A percentile compares a stretch with the other conserved stretches of the same genome.
phyloP scores from a whole-genome alignment of 257 asterid species.

The Solanum bukasovii region DNA sequence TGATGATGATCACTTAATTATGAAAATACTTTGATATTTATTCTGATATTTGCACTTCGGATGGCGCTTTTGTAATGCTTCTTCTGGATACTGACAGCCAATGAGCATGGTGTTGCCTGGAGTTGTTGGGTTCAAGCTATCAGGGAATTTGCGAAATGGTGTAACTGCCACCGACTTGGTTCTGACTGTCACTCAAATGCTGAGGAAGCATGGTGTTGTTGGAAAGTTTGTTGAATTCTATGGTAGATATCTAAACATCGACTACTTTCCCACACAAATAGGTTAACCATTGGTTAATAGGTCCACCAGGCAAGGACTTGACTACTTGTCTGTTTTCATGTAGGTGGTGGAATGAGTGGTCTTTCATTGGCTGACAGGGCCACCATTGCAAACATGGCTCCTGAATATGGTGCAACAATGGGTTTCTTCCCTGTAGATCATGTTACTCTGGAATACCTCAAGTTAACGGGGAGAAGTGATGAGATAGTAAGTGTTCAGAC shows the following conservation, averaged over 20 bases:
- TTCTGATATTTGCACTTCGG: slow-evolving; percentile 2
- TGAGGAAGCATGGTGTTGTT: slow-evolving; percentile 87
- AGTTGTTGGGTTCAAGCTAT: slow-evolving; percentile 81
- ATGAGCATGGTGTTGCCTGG: slow-evolving; percentile 98
- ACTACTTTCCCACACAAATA: neutral
- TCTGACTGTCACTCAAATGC: slow-evolving; percentile 76
- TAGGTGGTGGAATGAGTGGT: slow-evolving; percentile 77
- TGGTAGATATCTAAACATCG: slow-evolving; percentile 22
- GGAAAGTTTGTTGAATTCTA: slow-evolving; percentile 82
- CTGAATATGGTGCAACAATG: slow-evolving; percentile 98
- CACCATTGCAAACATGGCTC: slow-evolving; percentile 96
- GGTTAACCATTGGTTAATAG: neutral
- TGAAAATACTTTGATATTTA: neutral
- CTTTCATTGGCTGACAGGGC: slow-evolving; percentile 98
- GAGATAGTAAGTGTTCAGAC: slow-evolving; percentile 55
- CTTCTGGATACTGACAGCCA: slow-evolving; percentile 42
- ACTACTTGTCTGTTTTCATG: slow-evolving; percentile 4
- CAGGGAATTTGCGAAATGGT: slow-evolving; percentile 75
- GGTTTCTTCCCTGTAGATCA: slow-evolving; percentile 98
- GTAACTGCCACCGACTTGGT: slow-evolving; percentile 92
- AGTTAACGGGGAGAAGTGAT: slow-evolving; percentile 89
- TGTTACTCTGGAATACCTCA: slow-evolving; percentile 79
- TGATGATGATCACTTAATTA: neutral
- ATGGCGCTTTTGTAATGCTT: slow-evolving; percentile 2
- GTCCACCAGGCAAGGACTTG: neutral